Percentiles rank a stretch among this genome's conserved stretches.
Conservation (phyloP, 805 yeast genomes). For the Yarrowia sp. region DNA sequence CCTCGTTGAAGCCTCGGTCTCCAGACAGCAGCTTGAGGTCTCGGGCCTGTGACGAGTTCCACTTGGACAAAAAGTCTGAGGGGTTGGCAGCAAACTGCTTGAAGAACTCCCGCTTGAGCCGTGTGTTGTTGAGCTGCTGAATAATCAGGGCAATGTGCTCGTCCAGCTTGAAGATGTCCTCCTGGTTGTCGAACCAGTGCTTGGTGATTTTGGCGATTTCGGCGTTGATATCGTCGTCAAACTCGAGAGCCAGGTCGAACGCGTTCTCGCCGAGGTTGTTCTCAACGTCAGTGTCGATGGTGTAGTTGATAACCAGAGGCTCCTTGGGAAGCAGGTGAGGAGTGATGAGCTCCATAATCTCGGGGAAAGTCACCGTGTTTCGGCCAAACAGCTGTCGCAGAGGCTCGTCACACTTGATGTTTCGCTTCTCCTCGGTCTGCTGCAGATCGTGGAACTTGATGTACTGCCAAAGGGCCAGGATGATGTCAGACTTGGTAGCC, state of each 20-base stretch:
- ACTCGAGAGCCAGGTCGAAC: slow-evolving; percentile 68
- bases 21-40: slow-evolving; percentile 83
- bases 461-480: slow-evolving; percentile 78
- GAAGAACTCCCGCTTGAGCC: slow-evolving; percentile 76
- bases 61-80: slow-evolving; percentile 63
- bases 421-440: slow-evolving; percentile 54
- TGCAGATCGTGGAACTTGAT: slow-evolving; percentile 62
- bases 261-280: slow-evolving; percentile 73
- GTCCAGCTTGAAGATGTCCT: slow-evolving; percentile 46
- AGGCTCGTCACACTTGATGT: slow-evolving; percentile 51
- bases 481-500: slow-evolving; percentile 82
- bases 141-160: slow-evolving; percentile 47
- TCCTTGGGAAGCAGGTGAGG: slow-evolving; percentile 72
- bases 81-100: slow-evolving; percentile 74
- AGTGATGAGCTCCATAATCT: slow-evolving; percentile 64
- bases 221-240: slow-evolving; percentile 42
- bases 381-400: slow-evolving; percentile 49
- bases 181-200: slow-evolving; percentile 44
- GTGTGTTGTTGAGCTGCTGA: slow-evolving; percentile 50
- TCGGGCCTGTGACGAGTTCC: slow-evolving; percentile 78
- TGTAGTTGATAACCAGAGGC: slow-evolving; percentile 76
- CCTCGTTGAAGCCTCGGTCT: slow-evolving; percentile 88
- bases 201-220: slow-evolving; percentile 42
- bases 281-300: slow-evolving; percentile 71
- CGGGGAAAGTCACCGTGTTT: slow-evolving; percentile 60